Base-by-base conservation (phyloP, 306 rosid species). In the Cicer judaicum region DNA sequence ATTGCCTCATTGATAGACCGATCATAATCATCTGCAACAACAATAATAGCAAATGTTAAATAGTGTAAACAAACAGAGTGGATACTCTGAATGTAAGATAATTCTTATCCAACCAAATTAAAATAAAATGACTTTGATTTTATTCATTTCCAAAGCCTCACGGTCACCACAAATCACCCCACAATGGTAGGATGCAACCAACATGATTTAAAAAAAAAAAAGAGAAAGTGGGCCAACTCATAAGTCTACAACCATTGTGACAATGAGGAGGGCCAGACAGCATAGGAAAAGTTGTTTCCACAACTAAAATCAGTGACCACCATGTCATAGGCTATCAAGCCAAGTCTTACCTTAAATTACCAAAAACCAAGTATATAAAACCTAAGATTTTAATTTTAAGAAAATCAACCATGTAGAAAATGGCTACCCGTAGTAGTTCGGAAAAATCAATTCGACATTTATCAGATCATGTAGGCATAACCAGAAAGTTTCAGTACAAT, bases 1-100 rank as follows among this genome's bases (percentile, higher is more conserved):
- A 95, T 95, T 55, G 99, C 99, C 86, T 95, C 99, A 46, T 84
- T 92, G 85, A 95, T 95, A 46, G 99, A 95, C 54, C 91, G 89
- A 77, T 95, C 99, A 70, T 78, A 95, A 82, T 92, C 99, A 88
- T 95, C 99, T 95, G 93, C 88, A 90, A 78, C 44, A 65, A 60
- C 72, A 86, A 60, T 67, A 73, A 48, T 36, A 53, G 52, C 44
- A 79, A 84, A 52, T 74, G 77, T 80, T 69, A 77, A 59, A 77
- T 73, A 48, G 64, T 9, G 48, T 18, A 75, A 82, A 79, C 60
- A 72, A 48, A 59, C 72, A 74, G 21, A 8, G 64, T 52, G 48
- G 74, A 63, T 34, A 50, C 71, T 48, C 49, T 13, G 52, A 42
- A 34, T 43, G 77, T 36, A 55, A 13, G 65, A 55, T 14, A n/a